Evolutionary conservation across 2,329 filamentous ascomycete genomes (phyloP).

Genomic region (Fusarium ramigenum): DNA sequence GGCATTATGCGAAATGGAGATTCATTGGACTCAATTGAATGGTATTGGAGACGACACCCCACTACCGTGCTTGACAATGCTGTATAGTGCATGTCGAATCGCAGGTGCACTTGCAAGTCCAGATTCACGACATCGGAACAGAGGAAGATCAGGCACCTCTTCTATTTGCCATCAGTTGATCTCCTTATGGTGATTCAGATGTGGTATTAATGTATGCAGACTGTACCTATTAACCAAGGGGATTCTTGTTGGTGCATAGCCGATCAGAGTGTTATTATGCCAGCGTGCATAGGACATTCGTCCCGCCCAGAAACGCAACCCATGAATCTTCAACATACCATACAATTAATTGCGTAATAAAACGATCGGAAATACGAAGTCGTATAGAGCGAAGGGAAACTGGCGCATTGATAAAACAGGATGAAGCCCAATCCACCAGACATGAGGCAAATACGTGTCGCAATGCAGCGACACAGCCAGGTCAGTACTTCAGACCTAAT

Average conservation of each 20-base stretch:
- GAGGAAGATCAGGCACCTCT: not conserved
- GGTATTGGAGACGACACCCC: too few species aligned
- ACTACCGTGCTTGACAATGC: too few species aligned
- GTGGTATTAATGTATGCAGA: too few species aligned
- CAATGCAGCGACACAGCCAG: fast-evolving
- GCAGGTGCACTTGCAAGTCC: not conserved
- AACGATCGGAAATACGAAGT: not conserved
- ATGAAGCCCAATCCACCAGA: not conserved
- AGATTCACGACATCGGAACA: not conserved
- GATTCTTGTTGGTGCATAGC: not conserved
- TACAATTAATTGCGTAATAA: fast-evolving
- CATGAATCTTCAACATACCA: not conserved
- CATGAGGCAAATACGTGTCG: not conserved
- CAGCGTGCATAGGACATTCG: too few species aligned
- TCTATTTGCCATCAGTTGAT: fast-evolving
- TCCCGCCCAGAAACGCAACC: not conserved
- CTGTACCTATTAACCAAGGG: too few species aligned
- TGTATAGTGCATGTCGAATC: not conserved
- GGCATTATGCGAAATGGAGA: fast-evolving
- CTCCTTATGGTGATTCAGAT: not conserved
- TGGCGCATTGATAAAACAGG: not conserved
- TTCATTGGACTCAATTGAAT: not conserved
- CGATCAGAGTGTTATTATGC: not conserved
- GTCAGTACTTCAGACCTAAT: too few species aligned
- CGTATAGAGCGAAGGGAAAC: not conserved